phyloP scores from a whole-genome alignment of 2,329 filamentous ascomycete species.

The Annulohypoxylon truncatum region DNA sequence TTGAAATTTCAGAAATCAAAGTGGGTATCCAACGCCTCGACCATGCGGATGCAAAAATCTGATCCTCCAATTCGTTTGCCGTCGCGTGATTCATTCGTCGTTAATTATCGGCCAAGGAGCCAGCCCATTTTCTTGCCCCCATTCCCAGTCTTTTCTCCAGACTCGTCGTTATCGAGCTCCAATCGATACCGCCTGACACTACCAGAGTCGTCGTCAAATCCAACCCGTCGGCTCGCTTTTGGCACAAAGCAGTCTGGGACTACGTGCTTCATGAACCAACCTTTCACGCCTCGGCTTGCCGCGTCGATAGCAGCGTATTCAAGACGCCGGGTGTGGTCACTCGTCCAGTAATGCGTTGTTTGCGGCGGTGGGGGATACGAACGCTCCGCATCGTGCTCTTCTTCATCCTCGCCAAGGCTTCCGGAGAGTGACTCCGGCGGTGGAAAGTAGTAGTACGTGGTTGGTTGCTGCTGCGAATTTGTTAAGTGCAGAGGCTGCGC shows the following conservation, averaged over 20 bases:
- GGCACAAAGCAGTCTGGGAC: slow-evolving; percentile 72
- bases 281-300: slow-evolving; percentile 68
- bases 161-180: slow-evolving; percentile 63
- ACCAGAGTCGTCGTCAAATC: slow-evolving; percentile 71
- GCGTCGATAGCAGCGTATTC: slow-evolving; percentile 76
- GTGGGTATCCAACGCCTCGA: slow-evolving; percentile 49
- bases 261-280: slow-evolving; percentile 68
- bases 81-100: slow-evolving; percentile 33
- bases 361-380: slow-evolving; percentile 61
- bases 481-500: slow-evolving; percentile 45
- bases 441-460: slow-evolving; percentile 64
- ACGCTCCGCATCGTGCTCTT: slow-evolving; percentile 36
- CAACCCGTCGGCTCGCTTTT: slow-evolving; percentile 59
- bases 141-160: slow-evolving; percentile 37
- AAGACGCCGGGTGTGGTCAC: slow-evolving; percentile 69
- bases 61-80: slow-evolving; percentile 33
- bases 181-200: slow-evolving; percentile 73
- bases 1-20: slow-evolving; percentile 35
- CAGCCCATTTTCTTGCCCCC: slow-evolving; percentile 47
- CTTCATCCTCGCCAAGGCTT: slow-evolving; percentile 13
- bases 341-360: slow-evolving; percentile 76
- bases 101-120: slow-evolving; percentile 43
- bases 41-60: slow-evolving; percentile 44
- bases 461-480: slow-evolving; percentile 47
- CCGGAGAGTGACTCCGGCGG: slow-evolving; percentile 53